Evolutionary conservation across 495 filamentous ascomycete species (phyloP).

Genomic region (Lasiosphaeria hispida): DNA sequence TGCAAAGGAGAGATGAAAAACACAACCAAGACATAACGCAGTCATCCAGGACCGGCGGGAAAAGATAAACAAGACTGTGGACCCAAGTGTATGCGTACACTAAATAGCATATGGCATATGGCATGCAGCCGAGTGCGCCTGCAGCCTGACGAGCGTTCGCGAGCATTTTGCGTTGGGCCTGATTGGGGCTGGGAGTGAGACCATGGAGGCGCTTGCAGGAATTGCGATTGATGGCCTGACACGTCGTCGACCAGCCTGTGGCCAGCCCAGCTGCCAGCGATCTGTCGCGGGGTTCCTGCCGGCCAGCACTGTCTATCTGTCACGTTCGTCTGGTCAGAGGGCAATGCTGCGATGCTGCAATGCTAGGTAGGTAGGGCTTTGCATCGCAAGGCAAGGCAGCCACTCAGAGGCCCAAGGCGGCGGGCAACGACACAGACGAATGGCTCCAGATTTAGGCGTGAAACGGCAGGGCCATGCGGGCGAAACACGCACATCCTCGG

Average conservation of each 20-base stretch:
- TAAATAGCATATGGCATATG: background rate
- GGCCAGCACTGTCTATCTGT: background rate
- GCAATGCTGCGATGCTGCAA: no score
- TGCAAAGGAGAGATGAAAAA: no score
- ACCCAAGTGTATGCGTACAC: background rate
- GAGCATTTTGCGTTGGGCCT: background rate
- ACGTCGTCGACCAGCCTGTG: background rate
- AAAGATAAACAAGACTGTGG: conserved; percentile 9
- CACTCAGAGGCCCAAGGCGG: background rate
- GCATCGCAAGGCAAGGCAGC: background rate
- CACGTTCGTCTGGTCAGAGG: background rate
- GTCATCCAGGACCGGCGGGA: background rate
- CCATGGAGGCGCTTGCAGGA: background rate
- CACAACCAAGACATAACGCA: background rate
- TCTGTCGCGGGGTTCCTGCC: background rate
- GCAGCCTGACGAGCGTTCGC: background rate
- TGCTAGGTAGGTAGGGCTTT: no score
- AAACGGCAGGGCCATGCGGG: background rate
- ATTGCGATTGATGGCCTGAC: conserved; percentile 3
- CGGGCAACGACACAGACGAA: no score
- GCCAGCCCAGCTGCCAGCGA: background rate
- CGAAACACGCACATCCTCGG: background rate
- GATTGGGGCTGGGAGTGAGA: no score
- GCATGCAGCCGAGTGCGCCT: background rate
- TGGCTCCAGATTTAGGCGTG: background rate